These are phyloP conservation scores for Colletotrichum scovillei DNA, from an alignment of 2,329 filamentous ascomycete genomes.

Conservation along the genomic window DNA sequence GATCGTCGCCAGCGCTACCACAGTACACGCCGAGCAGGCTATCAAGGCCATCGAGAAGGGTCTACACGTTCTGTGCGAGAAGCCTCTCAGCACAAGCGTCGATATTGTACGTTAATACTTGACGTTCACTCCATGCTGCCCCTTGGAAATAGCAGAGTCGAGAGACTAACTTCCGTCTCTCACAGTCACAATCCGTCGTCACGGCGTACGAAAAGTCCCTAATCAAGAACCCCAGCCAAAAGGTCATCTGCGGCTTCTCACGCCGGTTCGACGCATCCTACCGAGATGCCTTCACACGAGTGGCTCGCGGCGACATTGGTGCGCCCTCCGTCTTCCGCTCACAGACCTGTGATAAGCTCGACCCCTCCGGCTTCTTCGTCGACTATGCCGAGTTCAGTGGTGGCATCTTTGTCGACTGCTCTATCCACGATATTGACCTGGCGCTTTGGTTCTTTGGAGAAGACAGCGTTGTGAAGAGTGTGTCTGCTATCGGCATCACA, in stretches of 20 bases:
- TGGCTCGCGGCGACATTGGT: conserved; percentile 66
- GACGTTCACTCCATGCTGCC: no score
- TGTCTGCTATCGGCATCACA: conserved; percentile 45
- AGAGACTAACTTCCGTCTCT: neutral
- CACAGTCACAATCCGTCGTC: conserved; percentile 69
- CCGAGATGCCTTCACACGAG: conserved; percentile 66
- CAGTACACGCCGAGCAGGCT: conserved; percentile 67
- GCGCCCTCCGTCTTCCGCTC: conserved; percentile 69
- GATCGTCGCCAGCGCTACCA: conserved; percentile 55
- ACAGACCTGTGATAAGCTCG: conserved; percentile 76
- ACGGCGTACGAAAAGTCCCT: conserved; percentile 58
- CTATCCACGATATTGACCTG: conserved; percentile 72
- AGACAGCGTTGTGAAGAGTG: conserved; percentile 45
- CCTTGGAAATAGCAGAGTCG: rapidly evolving
- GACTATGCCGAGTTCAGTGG: conserved; percentile 73
- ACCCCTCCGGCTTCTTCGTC: conserved; percentile 75
- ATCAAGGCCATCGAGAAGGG: conserved; percentile 66
- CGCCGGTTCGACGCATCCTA: conserved; percentile 72
- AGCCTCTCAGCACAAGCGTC: conserved; percentile 68
- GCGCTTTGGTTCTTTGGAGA: conserved; percentile 48
- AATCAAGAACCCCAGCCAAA: conserved; percentile 62
- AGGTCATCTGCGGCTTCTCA: conserved; percentile 64
- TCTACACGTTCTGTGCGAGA: conserved; percentile 69
- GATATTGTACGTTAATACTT: conserved; percentile 60
- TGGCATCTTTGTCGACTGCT: conserved; percentile 78